Base-by-base conservation (phyloP, 108 stramenopile species). In the Skeletonema potamos region DNA sequence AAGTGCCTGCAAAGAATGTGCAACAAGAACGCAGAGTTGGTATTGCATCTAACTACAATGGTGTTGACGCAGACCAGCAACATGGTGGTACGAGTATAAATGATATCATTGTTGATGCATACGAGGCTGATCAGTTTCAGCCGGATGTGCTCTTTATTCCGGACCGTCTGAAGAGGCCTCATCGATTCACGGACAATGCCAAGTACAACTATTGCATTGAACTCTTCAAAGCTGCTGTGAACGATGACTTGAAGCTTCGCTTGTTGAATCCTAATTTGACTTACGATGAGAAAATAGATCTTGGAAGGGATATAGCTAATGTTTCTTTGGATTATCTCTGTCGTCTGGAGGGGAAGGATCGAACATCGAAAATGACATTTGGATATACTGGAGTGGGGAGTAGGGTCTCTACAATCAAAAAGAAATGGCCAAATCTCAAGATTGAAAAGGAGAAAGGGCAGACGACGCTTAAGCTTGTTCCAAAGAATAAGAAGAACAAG, bases 21-120 rank as follows among this genome's bases (percentile, higher is more conserved):
- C 24, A 24, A 26, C 54, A 54, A 54, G n/a, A n/a, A n/a, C n/a
- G n/a, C n/a, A n/a, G n/a, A n/a, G n/a, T n/a, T n/a, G n/a, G n/a
- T n/a, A n/a, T n/a, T n/a, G n/a, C n/a, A n/a, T n/a, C n/a, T n/a
- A 61, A 61, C 29, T 61, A 61, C 29, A 32, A 61, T 24, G 29
- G 29, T 24, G 59, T 61, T 24, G 59, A 61, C 12, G 59, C 59
- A 5, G 59, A 61, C 10, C 29, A 61, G 24, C 29, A 17, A 5
- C 59, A 61, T 4, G 59, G 59, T 4, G 59, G 59, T 18, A 61
- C 59, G 4, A 24, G 17, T 17, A 4, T 61, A 4, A 17, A 26
- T 4, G 12, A 26, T 11, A 61, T 61, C 4, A 26, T 61, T 30
- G 17, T 32, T 6, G 59, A 32, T 6, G 59, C 59, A 32, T 61